Base-by-base conservation (phyloP, 352 stramenopile genomes). In the Pythium phragmiticola region DNA sequence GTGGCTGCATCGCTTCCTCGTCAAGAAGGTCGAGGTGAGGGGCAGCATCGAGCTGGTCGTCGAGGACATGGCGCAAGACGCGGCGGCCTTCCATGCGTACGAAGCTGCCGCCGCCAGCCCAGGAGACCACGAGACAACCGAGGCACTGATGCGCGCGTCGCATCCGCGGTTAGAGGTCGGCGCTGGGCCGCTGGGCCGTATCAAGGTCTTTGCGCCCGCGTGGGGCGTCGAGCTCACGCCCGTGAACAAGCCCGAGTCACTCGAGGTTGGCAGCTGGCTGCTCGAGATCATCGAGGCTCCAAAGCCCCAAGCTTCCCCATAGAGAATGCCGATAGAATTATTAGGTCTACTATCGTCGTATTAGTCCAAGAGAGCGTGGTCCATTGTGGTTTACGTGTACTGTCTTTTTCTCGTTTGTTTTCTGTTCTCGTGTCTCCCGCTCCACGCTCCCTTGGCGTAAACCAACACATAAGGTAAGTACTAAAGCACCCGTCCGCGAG, bases 221-320 rank as follows among this genome's bases (percentile, higher is more conserved):
- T 92, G 83, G 83, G 80, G 80, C 21, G 60, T 90, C 30, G 70
- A 88, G 12, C 61, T 92, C 42, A 61, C 60, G 23, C 60, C 60
- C 33, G 51, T 66, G 19, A 48, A 41, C 23, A 11, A 65, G 4
- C 30, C 30, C 30, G 63, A 26, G 60, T 52, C 71, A 4, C 47
- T 56, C 19, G 48, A 64, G 6, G 49, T 77, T 46, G 60, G 74
- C 17, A 80, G 59, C 62, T 89, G 77, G 63, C 69, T 66, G 19
- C 73, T 91, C 36, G 60, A 78, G 58, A 87, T 91, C 48, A 28
- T 89, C 36, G 69, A 70, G 36, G 84, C 76, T 26, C 50, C 39
- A 52, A 45, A 53, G 19, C 19, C 46, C 9, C 9, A 0, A 14
- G 28, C 46, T 6, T 21, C 12, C 46, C 0, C 46, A 52, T 52